Conservation (phyloP, 257 asterid species). For the Striga asiatica region DNA sequence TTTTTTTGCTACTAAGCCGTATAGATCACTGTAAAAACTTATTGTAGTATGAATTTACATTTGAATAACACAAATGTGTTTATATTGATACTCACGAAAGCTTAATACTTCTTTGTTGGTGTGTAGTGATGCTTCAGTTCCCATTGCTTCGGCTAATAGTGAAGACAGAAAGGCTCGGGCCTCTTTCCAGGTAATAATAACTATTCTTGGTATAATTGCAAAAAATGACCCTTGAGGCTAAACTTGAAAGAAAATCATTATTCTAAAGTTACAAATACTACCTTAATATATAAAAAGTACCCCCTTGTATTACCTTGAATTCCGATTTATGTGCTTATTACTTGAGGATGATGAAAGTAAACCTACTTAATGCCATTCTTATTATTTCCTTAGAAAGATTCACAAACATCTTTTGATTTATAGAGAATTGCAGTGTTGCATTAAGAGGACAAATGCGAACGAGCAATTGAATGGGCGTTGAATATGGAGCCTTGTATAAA, state of each 20-base stretch:
- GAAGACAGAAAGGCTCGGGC: slow-evolving; percentile 79
- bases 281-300: background rate
- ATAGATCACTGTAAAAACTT: too few relatives aligned
- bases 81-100: background rate
- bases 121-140: slow-evolving; percentile 63
- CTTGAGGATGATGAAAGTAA: background rate
- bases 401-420: slow-evolving; percentile 7
- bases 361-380: background rate
- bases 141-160: slow-evolving; percentile 53
- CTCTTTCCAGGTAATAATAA: slow-evolving; percentile 68
- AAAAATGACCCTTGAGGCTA: background rate
- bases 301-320: background rate
- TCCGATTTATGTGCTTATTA: background rate
- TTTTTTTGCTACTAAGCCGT: too few relatives aligned
- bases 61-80: background rate
- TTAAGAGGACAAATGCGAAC: slow-evolving; percentile 79
- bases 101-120: background rate
- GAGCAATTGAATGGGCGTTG: slow-evolving; percentile 88
- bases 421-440: slow-evolving; percentile 91
- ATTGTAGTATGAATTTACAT: background rate
- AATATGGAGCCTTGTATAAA: slow-evolving; percentile 74
- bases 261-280: background rate
- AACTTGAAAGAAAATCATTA: background rate
- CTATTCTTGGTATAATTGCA: background rate
- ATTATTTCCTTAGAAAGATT: background rate